Conservation (phyloP, 768 basidiomycete genomes). For the Inosperma sp. region DNA sequence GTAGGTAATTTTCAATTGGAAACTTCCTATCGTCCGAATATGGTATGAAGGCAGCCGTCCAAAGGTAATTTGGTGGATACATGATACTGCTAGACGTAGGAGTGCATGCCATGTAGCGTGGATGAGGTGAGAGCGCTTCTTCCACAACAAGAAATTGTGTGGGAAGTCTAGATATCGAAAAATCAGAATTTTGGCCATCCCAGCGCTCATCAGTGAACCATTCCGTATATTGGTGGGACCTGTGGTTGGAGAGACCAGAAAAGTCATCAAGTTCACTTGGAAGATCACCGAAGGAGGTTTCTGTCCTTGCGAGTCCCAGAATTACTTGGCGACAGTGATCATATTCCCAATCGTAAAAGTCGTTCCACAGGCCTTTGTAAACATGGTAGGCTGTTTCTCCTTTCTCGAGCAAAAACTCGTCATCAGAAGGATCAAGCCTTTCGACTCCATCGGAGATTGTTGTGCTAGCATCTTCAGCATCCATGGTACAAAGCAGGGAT, state of each 20-base stretch:
- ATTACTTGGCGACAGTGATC: slow-evolving; percentile 21
- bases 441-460: not conserved
- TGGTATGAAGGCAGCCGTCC: slow-evolving; percentile 33
- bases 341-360: slow-evolving; percentile 46
- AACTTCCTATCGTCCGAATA: slow-evolving; percentile 47
- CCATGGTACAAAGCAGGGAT: not conserved
- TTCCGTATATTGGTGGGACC: not conserved
- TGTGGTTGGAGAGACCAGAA: not conserved
- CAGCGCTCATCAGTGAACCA: not conserved
- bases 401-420: slow-evolving; percentile 13
- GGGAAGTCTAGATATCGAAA: not conserved
- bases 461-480: not conserved
- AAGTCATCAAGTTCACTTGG: not conserved
- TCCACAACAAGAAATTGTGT: not conserved
- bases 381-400: slow-evolving; percentile 24
- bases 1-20: slow-evolving; percentile 25
- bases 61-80: slow-evolving; percentile 1
- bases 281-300: not conserved
- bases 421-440: not conserved
- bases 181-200: not conserved
- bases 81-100: slow-evolving; percentile 27
- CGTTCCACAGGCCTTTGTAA: slow-evolving; percentile 38
- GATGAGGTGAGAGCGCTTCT: not conserved
- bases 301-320: not conserved
- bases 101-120: not conserved